Evolutionary conservation across 129 eudicot species (phyloP).

Genomic region (Flaveria sonorensis): DNA sequence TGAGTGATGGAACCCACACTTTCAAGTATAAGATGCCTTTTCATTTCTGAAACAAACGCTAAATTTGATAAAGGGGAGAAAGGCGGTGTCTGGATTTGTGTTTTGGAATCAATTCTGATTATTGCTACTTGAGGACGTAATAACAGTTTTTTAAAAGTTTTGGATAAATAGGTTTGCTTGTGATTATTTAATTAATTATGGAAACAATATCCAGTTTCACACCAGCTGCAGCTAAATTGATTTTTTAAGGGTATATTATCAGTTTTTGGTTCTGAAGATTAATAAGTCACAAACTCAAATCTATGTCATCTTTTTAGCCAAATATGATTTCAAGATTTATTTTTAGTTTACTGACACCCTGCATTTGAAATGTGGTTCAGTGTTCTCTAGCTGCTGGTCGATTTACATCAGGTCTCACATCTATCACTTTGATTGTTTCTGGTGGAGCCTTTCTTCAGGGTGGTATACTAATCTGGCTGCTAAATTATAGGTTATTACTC

Average conservation of each 20-base stretch:
- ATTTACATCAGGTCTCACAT: conserved; percentile 74
- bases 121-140: neutral
- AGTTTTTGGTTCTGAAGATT: conserved; percentile 3
- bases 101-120: neutral
- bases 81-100: neutral
- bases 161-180: neutral
- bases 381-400: conserved; percentile 91
- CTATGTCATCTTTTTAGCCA: conserved; percentile 5
- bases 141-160: neutral
- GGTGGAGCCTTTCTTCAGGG: conserved; percentile 79
- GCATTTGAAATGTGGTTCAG: conserved; percentile 42
- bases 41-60: neutral
- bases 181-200: neutral
- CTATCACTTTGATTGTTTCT: conserved; percentile 73
- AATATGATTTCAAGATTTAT: neutral
- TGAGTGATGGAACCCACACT: conserved; percentile 45
- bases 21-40: conserved; percentile 6
- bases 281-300: neutral
- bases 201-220: neutral
- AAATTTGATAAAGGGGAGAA: conserved; percentile 1
- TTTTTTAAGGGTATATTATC: neutral
- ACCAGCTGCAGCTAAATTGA: neutral
- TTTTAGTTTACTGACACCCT: conserved; percentile 21
- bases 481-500: conserved; percentile 58
- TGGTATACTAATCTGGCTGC: conserved; percentile 73